Evolutionary conservation across 2,329 filamentous ascomycete genomes (phyloP).

Genomic region (Volutella citrinella): DNA sequence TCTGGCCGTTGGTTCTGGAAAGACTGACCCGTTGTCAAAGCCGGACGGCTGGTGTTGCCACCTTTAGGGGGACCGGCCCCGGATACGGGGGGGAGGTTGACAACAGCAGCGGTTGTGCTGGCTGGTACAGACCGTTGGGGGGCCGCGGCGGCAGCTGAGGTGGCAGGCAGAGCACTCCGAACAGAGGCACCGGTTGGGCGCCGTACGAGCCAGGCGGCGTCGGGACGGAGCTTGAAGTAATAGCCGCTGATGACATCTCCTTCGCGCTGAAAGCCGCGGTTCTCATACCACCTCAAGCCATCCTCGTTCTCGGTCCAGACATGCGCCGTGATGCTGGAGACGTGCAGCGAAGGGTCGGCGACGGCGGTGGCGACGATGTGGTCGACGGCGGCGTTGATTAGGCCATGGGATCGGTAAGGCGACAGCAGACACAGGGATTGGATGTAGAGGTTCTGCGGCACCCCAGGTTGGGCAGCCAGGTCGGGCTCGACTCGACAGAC

Average conservation of each 20-base stretch:
- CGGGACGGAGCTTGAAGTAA: conserved; percentile 60
- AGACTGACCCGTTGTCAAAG: conserved; percentile 38
- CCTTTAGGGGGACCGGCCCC: conserved; percentile 21
- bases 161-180: conserved; percentile 16
- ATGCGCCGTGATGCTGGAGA: conserved; percentile 56
- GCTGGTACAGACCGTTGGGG: conserved; percentile 14
- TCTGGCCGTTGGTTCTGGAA: conserved; percentile 59
- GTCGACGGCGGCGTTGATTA: conserved; percentile 56
- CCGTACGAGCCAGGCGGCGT: conserved; percentile 59
- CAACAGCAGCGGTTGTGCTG: conserved; percentile 29
- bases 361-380: conserved; percentile 43
- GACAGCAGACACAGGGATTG: conserved; percentile 62
- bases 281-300: conserved; percentile 59
- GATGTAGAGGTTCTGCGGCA: conserved; percentile 55
- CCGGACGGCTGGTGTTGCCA: conserved; percentile 20
- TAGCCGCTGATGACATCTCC: conserved; percentile 52
- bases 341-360: conserved; percentile 34
- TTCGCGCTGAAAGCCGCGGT: conserved; percentile 52
- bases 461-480: conserved; percentile 13
- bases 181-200: conserved; percentile 37
- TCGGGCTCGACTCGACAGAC: conserved; percentile 57
- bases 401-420: conserved; percentile 59
- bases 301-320: conserved; percentile 67
- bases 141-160: conserved; percentile 15
- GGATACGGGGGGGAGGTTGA: conserved; percentile 31